Evolutionary conservation across 1,284 basidiomycete genomes (phyloP).

Genomic region (Heterobasidion annosum): DNA sequence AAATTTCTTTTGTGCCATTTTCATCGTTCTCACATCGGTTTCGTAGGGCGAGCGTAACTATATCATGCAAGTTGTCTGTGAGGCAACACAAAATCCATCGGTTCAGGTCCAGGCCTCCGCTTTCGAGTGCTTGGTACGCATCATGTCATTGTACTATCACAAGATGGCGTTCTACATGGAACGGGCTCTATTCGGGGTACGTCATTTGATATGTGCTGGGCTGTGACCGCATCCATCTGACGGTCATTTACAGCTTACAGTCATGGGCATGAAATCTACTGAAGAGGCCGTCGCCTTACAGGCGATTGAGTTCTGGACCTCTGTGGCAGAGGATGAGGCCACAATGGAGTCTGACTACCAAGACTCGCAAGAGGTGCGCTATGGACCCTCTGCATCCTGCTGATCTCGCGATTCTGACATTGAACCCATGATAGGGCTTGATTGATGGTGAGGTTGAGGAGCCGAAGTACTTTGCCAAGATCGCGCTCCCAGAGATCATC

Average conservation of each 20-base stretch:
- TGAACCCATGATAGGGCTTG: slow-evolving; percentile 47
- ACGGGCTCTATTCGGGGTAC: slow-evolving; percentile 91
- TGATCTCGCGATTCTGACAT: slow-evolving; percentile 4
- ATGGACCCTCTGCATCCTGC: background rate
- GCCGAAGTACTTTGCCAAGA: slow-evolving; percentile 89
- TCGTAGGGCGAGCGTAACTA: slow-evolving; percentile 93
- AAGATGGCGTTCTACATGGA: slow-evolving; percentile 99
- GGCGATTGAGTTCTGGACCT: slow-evolving; percentile 99
- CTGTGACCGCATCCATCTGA: background rate
- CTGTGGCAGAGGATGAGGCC: slow-evolving; percentile 96
- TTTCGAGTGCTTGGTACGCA: slow-evolving; percentile 92
- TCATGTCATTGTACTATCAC: slow-evolving; percentile 98
- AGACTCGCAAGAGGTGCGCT: slow-evolving; percentile 67
- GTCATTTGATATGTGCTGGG: slow-evolving; percentile 20
- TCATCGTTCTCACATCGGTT: slow-evolving; percentile 9
- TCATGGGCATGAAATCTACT: slow-evolving; percentile 95
- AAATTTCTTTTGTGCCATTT: background rate
- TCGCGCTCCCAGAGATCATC: slow-evolving; percentile 90
- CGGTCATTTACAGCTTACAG: slow-evolving; percentile 63
- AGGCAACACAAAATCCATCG: slow-evolving; percentile 85
- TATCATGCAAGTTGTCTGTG: slow-evolving; percentile 99
- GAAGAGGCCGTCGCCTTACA: slow-evolving; percentile 93
- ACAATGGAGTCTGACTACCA: slow-evolving; percentile 62
- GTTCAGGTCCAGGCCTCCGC: slow-evolving; percentile 85
- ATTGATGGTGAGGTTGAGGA: slow-evolving; percentile 87